Base-by-base conservation (phyloP, 345 rosid species). In the Salix suchowensis region DNA sequence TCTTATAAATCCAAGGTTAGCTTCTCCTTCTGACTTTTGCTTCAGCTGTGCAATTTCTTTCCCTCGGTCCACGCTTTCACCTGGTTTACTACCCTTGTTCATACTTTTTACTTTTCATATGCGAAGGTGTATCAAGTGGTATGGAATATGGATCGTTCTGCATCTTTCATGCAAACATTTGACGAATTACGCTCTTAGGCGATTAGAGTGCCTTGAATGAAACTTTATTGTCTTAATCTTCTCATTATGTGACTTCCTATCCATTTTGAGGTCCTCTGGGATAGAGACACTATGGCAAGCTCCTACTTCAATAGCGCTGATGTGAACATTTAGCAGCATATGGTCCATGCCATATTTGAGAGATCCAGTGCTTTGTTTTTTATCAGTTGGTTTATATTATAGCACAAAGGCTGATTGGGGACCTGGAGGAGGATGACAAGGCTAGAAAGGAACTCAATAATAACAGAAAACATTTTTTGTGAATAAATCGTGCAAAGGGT, bases 1-100 rank as follows among this genome's bases (percentile, higher is more conserved):
- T n/a, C 8, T 19, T n/a, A 52, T 52, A 86, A 82, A 72, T 61
- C 84, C 4, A 85, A 84, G 83, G 88, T 84, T 64, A 39, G 81
- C 34, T 13, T 70, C 18, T 30, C 46, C 32, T 73, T 74, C 55
- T n/a, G 8, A 24, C 11, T 15, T 46, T 75, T 48, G 34, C 36
- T 5, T 65, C 39, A 16, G 67, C 60, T 71, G 42, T 69, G 72
- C 74, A 50, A 44, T 48, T 54, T 19, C 55, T 32, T 26, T 65
- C 23, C n/a, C 48, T 32, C 4, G 34, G 37, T 46, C 14, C 37
- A 19, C 21, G 39, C 68, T 30, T 60, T 19, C 13, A 55, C 7
- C 24, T 24, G 16, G 18, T 42, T 32, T 19, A 3, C 32, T 18
- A 39, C 5, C 30, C 70, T 67, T 21, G 4, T 11, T 67, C 42